A percentile compares a stretch with the other conserved stretches of the same genome.
These are phyloP conservation scores for Pythium phragmitis DNA, from an alignment of 352 stramenopile species.

Conservation along the genomic window DNA sequence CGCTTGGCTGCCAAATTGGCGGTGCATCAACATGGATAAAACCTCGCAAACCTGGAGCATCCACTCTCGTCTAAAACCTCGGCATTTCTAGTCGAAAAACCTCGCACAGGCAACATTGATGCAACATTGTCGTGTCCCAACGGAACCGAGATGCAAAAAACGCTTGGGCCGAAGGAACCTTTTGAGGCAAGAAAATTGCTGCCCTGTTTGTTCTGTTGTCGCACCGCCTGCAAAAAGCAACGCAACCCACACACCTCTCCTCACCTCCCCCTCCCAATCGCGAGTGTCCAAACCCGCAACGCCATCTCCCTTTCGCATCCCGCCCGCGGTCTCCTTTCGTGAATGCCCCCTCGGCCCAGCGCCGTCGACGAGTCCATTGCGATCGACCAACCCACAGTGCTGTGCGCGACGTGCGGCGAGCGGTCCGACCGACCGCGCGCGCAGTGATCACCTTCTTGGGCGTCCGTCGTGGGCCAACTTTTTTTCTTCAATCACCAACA, in stretches of 20 bases:
- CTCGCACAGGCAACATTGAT: not conserved
- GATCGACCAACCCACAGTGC: not conserved
- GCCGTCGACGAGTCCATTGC: not conserved
- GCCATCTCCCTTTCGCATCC: not conserved
- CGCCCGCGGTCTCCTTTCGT: not conserved
- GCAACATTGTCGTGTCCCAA: conserved; percentile 4
- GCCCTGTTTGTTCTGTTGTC: conserved; percentile 23
- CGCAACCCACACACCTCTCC: conserved; percentile 10
- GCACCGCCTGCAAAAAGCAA: conserved; percentile 12
- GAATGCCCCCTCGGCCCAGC: conserved; percentile 5
- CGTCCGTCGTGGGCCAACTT: not conserved
- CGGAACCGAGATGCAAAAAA: not conserved
- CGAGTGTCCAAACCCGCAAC: conserved; percentile 12
- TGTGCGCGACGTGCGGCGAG: conserved; percentile 1
- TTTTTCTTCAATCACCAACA: not conserved
- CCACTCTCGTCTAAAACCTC: conserved; percentile 6
- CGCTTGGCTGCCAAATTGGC: not conserved
- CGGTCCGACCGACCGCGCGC: conserved; percentile 1
- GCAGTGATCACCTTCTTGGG: not conserved
- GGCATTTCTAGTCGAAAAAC: not conserved
- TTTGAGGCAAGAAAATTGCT: conserved; percentile 5
- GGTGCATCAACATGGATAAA: conserved; percentile 23
- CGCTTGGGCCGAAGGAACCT: not conserved
- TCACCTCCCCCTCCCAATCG: not conserved
- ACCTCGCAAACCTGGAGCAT: conserved; percentile 5